Evolutionary conservation across 83 land plant genomes (phyloP).

Genomic region (Diphasiastrum complanatum): DNA sequence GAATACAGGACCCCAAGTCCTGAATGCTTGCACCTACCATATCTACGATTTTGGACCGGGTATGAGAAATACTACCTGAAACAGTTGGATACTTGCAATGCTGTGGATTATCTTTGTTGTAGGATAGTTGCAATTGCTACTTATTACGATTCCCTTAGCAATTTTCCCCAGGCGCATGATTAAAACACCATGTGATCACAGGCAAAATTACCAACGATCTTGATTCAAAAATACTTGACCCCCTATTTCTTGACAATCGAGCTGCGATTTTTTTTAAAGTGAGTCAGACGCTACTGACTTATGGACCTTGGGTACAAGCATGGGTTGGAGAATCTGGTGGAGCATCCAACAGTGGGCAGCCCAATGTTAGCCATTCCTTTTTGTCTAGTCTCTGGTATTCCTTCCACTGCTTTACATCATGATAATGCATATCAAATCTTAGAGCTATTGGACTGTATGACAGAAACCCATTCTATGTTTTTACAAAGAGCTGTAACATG

Average conservation of each 20-base stretch:
- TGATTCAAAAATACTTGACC: slow-evolving; percentile 47
- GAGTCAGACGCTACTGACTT: slow-evolving; percentile 24
- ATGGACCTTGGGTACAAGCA: slow-evolving; percentile 35
- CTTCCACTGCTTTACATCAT: neutral
- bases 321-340: slow-evolving; percentile 82
- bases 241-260: slow-evolving; percentile 38
- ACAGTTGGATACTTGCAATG: neutral
- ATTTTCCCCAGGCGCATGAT: neutral
- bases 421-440: neutral
- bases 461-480: no score
- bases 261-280: slow-evolving; percentile 34
- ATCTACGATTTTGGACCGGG: slow-evolving; percentile 67
- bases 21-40: slow-evolving; percentile 49
- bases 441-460: no score
- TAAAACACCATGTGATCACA: neutral
- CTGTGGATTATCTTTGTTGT: slow-evolving; percentile 1
- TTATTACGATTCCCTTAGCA: neutral
- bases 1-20: slow-evolving; percentile 21
- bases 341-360: slow-evolving; percentile 55
- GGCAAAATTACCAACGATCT: slow-evolving; percentile 20
- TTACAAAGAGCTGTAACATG: no score
- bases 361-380: slow-evolving; percentile 50
- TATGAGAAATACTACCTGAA: neutral
- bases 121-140: slow-evolving; percentile 35
- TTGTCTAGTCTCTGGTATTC: slow-evolving; percentile 56